phyloP scores from a whole-genome alignment of 352 stramenopile species.

The Globisporangium takayamanum region DNA sequence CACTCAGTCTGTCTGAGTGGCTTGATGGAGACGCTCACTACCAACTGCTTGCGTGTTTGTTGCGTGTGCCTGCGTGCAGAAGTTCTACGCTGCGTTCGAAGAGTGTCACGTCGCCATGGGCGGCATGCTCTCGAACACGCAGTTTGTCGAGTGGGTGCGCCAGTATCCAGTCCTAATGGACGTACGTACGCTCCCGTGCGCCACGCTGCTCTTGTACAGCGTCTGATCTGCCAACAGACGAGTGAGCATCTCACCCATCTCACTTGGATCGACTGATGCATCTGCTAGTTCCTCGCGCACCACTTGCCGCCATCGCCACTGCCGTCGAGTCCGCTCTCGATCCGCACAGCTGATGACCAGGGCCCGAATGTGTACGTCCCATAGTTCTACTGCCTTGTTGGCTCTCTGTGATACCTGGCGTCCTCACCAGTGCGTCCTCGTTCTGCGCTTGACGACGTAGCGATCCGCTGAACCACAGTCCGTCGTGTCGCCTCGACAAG shows the following conservation, averaged over 20 bases:
- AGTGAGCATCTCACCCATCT: background rate
- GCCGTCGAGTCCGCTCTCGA: constrained; percentile 26
- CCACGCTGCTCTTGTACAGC: background rate
- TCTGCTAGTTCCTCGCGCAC: constrained; percentile 34
- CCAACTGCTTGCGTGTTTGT: background rate
- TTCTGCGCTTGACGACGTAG: constrained; percentile 14
- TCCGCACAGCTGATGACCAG: constrained; percentile 40
- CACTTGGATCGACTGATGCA: background rate
- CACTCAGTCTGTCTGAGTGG: background rate
- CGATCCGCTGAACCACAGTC: constrained; percentile 72
- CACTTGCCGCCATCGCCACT: constrained; percentile 34
- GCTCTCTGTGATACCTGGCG: background rate
- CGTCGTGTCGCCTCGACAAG: constrained; percentile 46
- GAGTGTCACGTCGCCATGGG: constrained; percentile 54
- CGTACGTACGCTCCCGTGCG: constrained; percentile 17
- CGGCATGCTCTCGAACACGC: constrained; percentile 44
- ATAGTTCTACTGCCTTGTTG: background rate
- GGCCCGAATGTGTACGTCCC: constrained; percentile 27
- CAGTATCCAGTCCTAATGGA: constrained; percentile 61
- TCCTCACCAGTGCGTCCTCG: background rate
- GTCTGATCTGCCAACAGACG: background rate
- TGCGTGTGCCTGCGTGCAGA: constrained; percentile 8
- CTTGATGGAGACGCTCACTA: background rate
- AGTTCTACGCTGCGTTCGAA: constrained; percentile 72
- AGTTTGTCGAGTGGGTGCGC: constrained; percentile 75